Base-by-base conservation (phyloP, 2,329 filamentous ascomycete species). In the Epichloe hybrida region DNA sequence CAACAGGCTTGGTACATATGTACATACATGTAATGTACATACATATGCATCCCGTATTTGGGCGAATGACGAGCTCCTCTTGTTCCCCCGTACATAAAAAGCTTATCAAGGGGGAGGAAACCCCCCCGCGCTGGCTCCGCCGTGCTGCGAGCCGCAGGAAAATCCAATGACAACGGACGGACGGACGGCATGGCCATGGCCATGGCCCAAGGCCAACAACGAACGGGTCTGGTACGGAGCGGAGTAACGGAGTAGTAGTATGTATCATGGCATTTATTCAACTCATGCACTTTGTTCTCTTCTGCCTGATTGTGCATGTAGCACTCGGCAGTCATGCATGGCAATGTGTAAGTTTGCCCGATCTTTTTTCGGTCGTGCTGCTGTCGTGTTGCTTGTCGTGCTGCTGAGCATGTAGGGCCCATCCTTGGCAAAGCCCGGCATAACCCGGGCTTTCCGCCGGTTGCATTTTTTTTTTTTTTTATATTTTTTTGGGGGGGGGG, bases 31-130 rank as follows among this genome's bases (percentile, higher is more conserved):
- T 17, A 17, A 17, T 39, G 37, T 3, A 31, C 27, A 31, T 39
- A 15, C 13, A 39, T 46, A 7, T 23, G 8, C 44, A 36, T 46
- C 2, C 34, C 42, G 49, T 46, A 50, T 41, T 7, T 39, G 43
- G 44, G 38, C 49, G 49, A 50, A 50, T 50, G 44, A 38, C 31
- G 20, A 46, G 49, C 37, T 7, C n/a, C 9, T 12, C n/a, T 49
- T 7, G 31, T 17, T 44, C 48, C 48, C 48, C 48, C 40, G 17
- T 49, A 21, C 20, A 21, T 21, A 31, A 44, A 49, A 49, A 49
- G 40, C 48, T 49, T 49, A 44, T 49, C 40, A 49, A 12, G 8
- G 40, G 48, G 17, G 17, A 17, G 17, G 17, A 17, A 13, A 5
- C 13, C 39, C 40, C 31, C 13, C 39, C 48, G 3, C 20, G 27